Conservation (phyloP, 306 rosid species). For the Pyrus bretschneideri region DNA sequence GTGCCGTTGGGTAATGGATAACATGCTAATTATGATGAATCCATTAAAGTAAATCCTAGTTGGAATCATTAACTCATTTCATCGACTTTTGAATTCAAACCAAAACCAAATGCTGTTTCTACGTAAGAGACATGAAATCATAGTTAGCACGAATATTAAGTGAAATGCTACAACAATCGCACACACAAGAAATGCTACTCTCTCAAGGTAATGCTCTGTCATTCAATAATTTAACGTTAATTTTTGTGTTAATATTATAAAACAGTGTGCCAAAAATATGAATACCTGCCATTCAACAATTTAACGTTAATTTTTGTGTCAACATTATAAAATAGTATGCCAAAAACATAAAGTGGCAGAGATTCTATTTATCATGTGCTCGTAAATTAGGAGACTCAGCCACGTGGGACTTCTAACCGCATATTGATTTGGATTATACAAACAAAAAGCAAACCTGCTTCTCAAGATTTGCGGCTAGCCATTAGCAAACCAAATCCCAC, state of each 20-base stretch:
- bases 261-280: too few species aligned
- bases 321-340: too few species aligned
- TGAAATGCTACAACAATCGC: background rate
- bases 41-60: background rate
- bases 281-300: too few species aligned
- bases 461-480: slow-evolving; percentile 16
- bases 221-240: too few species aligned
- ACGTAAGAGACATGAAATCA: background rate
- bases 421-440: background rate
- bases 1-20: background rate
- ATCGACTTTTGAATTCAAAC: slow-evolving; percentile 1
- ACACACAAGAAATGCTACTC: too few species aligned
- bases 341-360: fast-evolving
- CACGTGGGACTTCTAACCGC: background rate
- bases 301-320: too few species aligned
- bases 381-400: background rate
- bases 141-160: background rate
- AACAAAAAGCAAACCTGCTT: background rate
- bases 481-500: background rate
- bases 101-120: background rate
- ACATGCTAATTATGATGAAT: background rate
- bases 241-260: too few species aligned
- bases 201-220: too few species aligned
- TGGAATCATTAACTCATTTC: background rate
- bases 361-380: fast-evolving